Evolutionary conservation across 2,329 filamentous ascomycete species (phyloP).

Genomic region (Fusarium cicatricum): DNA sequence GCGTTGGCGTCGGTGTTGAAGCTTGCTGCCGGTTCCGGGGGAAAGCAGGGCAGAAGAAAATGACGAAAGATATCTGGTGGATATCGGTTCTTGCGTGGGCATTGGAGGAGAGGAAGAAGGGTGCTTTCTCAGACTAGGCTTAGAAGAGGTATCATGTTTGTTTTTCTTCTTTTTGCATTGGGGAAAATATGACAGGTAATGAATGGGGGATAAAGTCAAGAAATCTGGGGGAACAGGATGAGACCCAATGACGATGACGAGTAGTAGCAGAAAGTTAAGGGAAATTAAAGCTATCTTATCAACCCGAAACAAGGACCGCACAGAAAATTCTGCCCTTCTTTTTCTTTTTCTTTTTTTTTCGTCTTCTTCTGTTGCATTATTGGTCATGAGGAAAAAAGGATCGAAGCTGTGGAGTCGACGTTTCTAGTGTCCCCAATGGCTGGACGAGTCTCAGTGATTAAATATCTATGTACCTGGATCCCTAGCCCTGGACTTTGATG

Average conservation of each 20-base stretch:
- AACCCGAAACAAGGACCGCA: constrained; percentile 14
- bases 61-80: constrained; percentile 19
- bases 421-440: constrained; percentile 22
- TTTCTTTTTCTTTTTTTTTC: constrained; percentile 17
- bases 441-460: constrained; percentile 12
- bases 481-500: constrained; percentile 4
- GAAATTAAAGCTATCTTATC: too few species aligned
- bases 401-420: constrained; percentile 23
- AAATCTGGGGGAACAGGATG: constrained; percentile 22
- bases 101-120: constrained; percentile 4
- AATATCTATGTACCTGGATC: constrained; percentile 1
- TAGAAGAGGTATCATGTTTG: constrained; percentile 9
- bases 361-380: constrained; percentile 23
- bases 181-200: background rate
- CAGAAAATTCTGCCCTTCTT: constrained; percentile 8
- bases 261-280: background rate
- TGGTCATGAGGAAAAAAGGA: constrained; percentile 22
- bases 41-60: constrained; percentile 10
- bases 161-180: constrained; percentile 5
- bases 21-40: constrained; percentile 31
- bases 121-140: constrained; percentile 7
- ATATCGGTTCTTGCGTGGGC: constrained; percentile 2
- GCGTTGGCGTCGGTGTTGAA: background rate
- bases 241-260: constrained; percentile 10
- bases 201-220: background rate